phyloP scores from a whole-genome alignment of 2,329 filamentous ascomycete genomes.

The Mycosphaerella sp. region DNA sequence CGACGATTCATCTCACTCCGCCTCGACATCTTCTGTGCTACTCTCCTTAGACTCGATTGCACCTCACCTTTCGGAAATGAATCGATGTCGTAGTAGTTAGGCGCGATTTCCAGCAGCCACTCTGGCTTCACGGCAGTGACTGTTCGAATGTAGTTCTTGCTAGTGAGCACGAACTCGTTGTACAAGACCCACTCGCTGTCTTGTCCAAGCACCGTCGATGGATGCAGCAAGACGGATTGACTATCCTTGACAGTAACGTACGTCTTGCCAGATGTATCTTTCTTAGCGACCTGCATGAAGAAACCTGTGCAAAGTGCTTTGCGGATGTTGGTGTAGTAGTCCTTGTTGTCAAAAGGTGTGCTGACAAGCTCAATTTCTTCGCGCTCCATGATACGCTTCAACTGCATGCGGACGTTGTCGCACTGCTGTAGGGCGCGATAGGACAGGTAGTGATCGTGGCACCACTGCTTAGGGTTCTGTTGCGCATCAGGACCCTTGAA shows the following conservation, averaged over 20 bases:
- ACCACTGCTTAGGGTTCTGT: slow-evolving; percentile 80
- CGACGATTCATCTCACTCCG: slow-evolving; percentile 9
- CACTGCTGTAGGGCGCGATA: slow-evolving; percentile 83
- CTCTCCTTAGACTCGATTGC: slow-evolving; percentile 54
- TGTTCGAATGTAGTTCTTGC: slow-evolving; percentile 95
- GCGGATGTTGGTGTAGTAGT: slow-evolving; percentile 97
- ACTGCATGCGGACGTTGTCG: slow-evolving; percentile 86
- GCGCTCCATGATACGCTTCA: slow-evolving; percentile 95
- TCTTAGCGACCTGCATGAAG: slow-evolving; percentile 99
- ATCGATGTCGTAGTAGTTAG: slow-evolving; percentile 81
- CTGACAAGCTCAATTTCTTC: slow-evolving; percentile 78
- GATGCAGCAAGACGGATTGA: slow-evolving; percentile 87
- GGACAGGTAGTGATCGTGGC: slow-evolving; percentile 92
- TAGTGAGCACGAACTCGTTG: slow-evolving; percentile 96
- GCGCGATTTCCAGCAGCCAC: slow-evolving; percentile 93
- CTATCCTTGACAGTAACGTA: slow-evolving; percentile 97
- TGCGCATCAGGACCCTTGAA: slow-evolving; percentile 73
- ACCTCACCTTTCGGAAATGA: slow-evolving; percentile 81
- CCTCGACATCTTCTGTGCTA: slow-evolving; percentile 19
- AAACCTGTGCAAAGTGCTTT: slow-evolving; percentile 88
- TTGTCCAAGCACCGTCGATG: slow-evolving; percentile 78
- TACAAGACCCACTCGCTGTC: slow-evolving; percentile 97
- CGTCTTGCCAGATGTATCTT: slow-evolving; percentile 77
- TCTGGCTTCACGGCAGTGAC: slow-evolving; percentile 88
- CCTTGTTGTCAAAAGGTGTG: slow-evolving; percentile 87